Base-by-base conservation (phyloP, 352 stramenopile species). In the Globisporangium yorkense region DNA sequence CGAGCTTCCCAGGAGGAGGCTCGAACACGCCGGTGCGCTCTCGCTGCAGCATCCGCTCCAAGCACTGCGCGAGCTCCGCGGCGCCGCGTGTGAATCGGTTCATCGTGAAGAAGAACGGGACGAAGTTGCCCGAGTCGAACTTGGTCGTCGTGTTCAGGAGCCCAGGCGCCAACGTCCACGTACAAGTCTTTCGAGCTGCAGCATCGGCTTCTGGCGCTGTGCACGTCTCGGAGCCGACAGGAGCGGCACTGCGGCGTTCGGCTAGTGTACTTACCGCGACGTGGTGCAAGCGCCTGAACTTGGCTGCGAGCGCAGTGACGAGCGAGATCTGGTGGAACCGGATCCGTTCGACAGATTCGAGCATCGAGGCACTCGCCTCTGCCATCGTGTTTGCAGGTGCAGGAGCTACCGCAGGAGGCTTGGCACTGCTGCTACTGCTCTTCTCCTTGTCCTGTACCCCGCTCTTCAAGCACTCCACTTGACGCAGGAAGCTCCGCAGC, bases 11-110 rank as follows among this genome's bases (percentile, higher is more conserved):
- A 16, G 77, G 72, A 8, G 77, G 77, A 9, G 77, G 74, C 48
- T 87, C 77, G 29, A 67, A 84, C 27, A 85, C 61, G 0, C 61
- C 60, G 2, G 65, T 76, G 4, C 74, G 68, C 56, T 87, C 77
- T 2, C 77, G 77, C 44, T 87, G 74, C 3, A 87, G 66, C 68
- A 83, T 79, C 2, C 72, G 65, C 39, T 85, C 74, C 8, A 87
- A 57, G 46, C 68, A 80, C 21, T 67, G 66, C 7, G 66, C 55
- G 0, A 87, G 35, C 20, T 72, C 74, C 9, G 49, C 41, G 0
- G 61, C 57, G 0, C 54, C 57, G 8, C 66, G 16, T 4, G 61
- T 63, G 50, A 66, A 51, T 16, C 59, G 52, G 15, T 61, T 67
- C 65, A 81, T 75, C 0, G 61, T 56, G 39, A 81, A 76, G 51